Conservation (phyloP, 177 flowering plant species). For the Vitis hybrid region DNA sequence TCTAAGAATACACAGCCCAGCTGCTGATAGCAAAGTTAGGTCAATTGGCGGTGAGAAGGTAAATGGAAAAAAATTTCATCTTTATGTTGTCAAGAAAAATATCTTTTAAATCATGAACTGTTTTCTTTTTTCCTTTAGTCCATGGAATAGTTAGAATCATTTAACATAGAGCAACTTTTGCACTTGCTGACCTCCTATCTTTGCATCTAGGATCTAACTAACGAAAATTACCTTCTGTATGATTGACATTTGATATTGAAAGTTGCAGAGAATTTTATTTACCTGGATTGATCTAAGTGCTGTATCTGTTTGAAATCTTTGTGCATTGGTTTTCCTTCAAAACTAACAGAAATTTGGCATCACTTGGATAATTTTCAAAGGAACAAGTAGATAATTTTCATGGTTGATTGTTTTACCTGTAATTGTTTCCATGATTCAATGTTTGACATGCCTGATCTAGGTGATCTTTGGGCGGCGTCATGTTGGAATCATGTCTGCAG, state of each 20-base stretch:
- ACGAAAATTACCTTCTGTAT: neutral
- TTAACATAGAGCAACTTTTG: neutral
- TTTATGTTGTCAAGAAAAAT: neutral
- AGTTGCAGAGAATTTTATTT: neutral
- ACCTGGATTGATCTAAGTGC: no score
- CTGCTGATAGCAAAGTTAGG: slow-evolving; percentile 77
- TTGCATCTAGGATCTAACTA: neutral
- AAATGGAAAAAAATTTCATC: neutral
- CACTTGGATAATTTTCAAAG: no score
- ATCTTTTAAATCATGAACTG: neutral
- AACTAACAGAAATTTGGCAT: no score
- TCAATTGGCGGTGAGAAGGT: slow-evolving; percentile 92
- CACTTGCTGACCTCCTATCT: neutral
- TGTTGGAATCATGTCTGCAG: slow-evolving; percentile 96
- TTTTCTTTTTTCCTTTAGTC: neutral
- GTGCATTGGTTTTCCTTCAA: no score
- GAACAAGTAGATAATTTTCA: neutral
- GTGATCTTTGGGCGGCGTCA: slow-evolving; percentile 85
- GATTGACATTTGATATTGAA: neutral
- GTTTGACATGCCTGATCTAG: slow-evolving; percentile 30
- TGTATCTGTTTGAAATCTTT: no score
- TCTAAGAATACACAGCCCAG: slow-evolving; percentile 73
- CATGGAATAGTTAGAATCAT: neutral
- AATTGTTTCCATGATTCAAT: neutral
- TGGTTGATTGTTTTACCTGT: neutral